A percentile compares a stretch with the other conserved stretches of the same genome.
Conservation (phyloP, 192 early-diverging fungal species). For the Backusella tarrabulga region DNA sequence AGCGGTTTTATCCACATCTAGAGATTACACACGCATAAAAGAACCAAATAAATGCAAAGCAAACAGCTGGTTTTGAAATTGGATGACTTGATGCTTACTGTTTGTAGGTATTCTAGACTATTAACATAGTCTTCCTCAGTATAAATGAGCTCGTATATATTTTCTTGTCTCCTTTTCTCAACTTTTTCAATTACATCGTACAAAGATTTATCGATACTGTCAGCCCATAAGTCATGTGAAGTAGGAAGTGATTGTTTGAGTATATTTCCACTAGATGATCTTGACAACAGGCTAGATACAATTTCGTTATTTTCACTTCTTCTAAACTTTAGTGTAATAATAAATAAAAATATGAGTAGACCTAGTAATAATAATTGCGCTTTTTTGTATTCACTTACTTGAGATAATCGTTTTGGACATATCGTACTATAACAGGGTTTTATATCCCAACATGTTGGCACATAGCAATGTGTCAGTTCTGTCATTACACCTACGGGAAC, state of each 20-base stretch:
- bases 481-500: conserved; percentile 86
- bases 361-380: background rate
- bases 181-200: conserved; percentile 59
- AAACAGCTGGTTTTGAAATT: background rate
- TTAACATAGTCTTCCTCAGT: conserved; percentile 78
- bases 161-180: conserved; percentile 80
- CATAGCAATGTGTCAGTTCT: conserved; percentile 89
- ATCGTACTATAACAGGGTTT: conserved; percentile 87
- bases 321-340: background rate
- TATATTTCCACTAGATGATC: background rate
- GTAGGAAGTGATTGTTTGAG: conserved; percentile 23
- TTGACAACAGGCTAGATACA: background rate
- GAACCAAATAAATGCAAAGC: background rate
- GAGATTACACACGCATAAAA: background rate
- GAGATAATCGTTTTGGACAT: conserved; percentile 76
- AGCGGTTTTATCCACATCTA: conserved; percentile 69
- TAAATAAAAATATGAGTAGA: background rate
- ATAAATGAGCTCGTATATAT: conserved; percentile 79
- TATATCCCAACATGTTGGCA: conserved; percentile 80
- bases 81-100: conserved; percentile 37
- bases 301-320: conserved; percentile 10
- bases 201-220: conserved; percentile 73
- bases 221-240: conserved; percentile 80
- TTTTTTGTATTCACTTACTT: conserved; percentile 38
- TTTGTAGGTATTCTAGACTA: conserved; percentile 69